Conservation (phyloP, 768 basidiomycete genomes). For the Naematelia aurantialba region DNA sequence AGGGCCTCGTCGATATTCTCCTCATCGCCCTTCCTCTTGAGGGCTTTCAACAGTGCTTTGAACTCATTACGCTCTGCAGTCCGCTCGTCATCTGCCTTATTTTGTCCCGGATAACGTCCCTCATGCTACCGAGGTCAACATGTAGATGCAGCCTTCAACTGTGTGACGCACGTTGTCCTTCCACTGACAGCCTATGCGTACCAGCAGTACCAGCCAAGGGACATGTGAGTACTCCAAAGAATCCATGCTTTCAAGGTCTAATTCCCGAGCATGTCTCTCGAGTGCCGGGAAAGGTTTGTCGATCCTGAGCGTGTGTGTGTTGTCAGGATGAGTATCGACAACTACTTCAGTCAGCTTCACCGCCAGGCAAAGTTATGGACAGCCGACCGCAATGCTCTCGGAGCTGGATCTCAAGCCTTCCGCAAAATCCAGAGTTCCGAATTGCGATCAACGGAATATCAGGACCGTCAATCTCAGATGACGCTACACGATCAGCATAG, state of each 20-base stretch:
- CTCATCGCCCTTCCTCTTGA: slow-evolving; percentile 75
- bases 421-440: slow-evolving; percentile 82
- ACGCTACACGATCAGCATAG: slow-evolving; percentile 37
- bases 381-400: slow-evolving; percentile 76
- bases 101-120: slow-evolving; percentile 58
- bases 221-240: slow-evolving; percentile 84
- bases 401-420: slow-evolving; percentile 82
- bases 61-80: slow-evolving; percentile 75
- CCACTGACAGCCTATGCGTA: slow-evolving; percentile 79
- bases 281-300: slow-evolving; percentile 84
- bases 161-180: slow-evolving; percentile 60
- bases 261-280: slow-evolving; percentile 63
- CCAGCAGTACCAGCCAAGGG: slow-evolving; percentile 83
- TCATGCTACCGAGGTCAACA: slow-evolving; percentile 57
- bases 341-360: slow-evolving; percentile 55
- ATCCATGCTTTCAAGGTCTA: slow-evolving; percentile 77
- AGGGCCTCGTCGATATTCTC: slow-evolving; percentile 98
- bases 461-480: slow-evolving; percentile 52
- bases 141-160: background rate
- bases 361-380: background rate
- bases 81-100: slow-evolving; percentile 56
- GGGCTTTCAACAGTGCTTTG: slow-evolving; percentile 62
- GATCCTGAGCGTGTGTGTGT: slow-evolving; percentile 70
- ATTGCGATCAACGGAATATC: slow-evolving; percentile 67
- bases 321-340: slow-evolving; percentile 74